Evolutionary conservation across 208 protist species (phyloP), one percentile per base, ranked within the genome.

Genomic region (Crithidia acanthocephali): DNA sequence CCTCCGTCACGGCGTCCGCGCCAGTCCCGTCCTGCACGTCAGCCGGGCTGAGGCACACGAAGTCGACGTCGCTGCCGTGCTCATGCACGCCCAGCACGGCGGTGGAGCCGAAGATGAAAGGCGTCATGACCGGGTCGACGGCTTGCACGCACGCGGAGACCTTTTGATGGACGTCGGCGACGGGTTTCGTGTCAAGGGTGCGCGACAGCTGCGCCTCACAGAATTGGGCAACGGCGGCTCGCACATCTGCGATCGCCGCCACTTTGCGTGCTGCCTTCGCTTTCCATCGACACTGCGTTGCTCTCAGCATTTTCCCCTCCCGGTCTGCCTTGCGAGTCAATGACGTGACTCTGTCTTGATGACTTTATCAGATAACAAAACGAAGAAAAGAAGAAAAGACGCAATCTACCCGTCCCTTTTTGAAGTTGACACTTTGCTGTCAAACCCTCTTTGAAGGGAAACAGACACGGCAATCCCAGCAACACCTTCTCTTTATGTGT

Each of bases 41-140:
- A 2, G 59, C 58, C 20, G 58, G 52, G 33, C 70, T 72, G 32
- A 96, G 85, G 30, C 79, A 86, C 3, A 91, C 92, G 51, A 96
- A 86, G 55, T 96, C 92, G 22, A 94, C 89, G 60, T 96, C 92
- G 44, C 76, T 88, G 42, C 79, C 83, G 27, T 56, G 63, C 63
- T 91, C 81, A 59, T 92, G 84, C 45, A 92, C 74, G 37, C 89
- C 92, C 44, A 90, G 90, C 2, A 89, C 88, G 11, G 72, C 84
- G 22, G 88, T 87, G 25, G 92, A 96, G 71, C 92, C 92, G 50
- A 96, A 96, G 42, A 89, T 80, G 73, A 87, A 93, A 13, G 92
- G 73, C 1, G 73, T 76, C 78, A 90, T 81, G 22, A 44, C 27
- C 0, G 81, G 65, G 59, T 93, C 88, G 1, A 96, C 84, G 4